These are phyloP conservation scores for Cystobasidium ongulense DNA, from an alignment of 768 basidiomycete genomes.

Conservation along the genomic window DNA sequence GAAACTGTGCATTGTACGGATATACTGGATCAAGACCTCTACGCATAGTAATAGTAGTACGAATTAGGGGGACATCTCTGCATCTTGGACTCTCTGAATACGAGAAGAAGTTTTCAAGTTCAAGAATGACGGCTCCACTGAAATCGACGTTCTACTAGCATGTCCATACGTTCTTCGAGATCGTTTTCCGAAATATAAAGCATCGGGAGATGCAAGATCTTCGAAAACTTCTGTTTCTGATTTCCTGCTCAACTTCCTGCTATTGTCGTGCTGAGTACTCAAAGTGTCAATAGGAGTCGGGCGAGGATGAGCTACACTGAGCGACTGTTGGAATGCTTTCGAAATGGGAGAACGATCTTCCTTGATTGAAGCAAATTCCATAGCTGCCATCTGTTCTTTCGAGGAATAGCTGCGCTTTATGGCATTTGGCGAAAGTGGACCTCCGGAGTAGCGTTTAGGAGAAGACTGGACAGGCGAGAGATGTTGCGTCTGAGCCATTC, in stretches of 20 bases:
- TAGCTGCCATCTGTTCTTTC: not conserved
- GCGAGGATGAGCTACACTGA: constrained; percentile 4
- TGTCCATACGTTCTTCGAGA: not conserved
- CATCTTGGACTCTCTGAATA: not conserved
- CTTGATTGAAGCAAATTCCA: not conserved
- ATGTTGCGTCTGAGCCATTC: not conserved
- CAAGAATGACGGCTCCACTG: not conserved
- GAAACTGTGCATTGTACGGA: too few relatives aligned
- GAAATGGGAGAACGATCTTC: not conserved
- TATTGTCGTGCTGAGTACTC: not conserved
- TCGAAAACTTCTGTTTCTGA: not conserved
- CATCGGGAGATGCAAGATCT: not conserved
- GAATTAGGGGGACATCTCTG: not conserved
- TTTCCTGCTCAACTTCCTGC: not conserved
- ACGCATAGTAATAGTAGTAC: too few relatives aligned
- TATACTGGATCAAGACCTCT: too few relatives aligned
- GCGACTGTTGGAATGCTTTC: not conserved
- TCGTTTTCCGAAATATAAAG: constrained; percentile 17
- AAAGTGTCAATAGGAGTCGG: not conserved
- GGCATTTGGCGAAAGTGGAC: not conserved
- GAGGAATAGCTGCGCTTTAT: not conserved
- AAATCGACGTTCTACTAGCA: not conserved
- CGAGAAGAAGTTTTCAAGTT: not conserved
- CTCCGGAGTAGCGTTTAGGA: not conserved
- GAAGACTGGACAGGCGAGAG: not conserved